Percentiles rank a stretch among this genome's conserved stretches.
These are phyloP conservation scores for Biancaea sappan DNA, from an alignment of 306 rosid genomes.

Conservation along the genomic window DNA sequence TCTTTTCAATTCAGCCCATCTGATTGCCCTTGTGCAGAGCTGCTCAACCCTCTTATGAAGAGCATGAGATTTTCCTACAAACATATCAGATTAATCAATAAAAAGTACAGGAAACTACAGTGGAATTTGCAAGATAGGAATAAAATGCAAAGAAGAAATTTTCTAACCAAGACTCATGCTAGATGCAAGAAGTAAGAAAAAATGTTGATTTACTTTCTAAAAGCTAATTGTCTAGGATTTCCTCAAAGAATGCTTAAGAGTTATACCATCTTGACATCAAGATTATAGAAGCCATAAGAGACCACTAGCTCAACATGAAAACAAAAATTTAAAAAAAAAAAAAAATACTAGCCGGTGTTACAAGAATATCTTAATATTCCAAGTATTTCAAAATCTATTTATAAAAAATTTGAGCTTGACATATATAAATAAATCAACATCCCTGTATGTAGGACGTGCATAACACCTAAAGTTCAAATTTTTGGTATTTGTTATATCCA, in stretches of 20 bases:
- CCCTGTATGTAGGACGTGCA: not conserved
- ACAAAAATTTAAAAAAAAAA: too few species aligned
- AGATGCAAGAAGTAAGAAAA: not conserved
- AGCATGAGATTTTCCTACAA: slow-evolving; percentile 57
- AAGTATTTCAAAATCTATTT: too few species aligned
- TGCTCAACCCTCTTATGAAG: slow-evolving; percentile 62
- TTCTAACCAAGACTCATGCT: not conserved
- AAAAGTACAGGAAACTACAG: not conserved
- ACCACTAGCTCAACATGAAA: not conserved
- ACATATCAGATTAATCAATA: slow-evolving; percentile 10
- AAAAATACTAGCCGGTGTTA: too few species aligned
- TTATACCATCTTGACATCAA: not conserved
- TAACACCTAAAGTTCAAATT: not conserved
- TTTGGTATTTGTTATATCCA: too few species aligned
- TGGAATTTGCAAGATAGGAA: not conserved
- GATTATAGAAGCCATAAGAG: not conserved
- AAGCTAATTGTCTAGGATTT: not conserved
- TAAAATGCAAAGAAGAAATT: not conserved
- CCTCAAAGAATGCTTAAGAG: not conserved
- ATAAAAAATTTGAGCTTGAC: too few species aligned
- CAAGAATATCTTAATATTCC: too few species aligned
- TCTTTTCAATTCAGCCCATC: slow-evolving; percentile 55
- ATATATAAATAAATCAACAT: not conserved
- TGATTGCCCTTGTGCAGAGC: slow-evolving; percentile 56
- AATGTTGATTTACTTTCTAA: not conserved